Conservation (phyloP, 352 stramenopile species). For the Globisporangium uncinulatum region DNA sequence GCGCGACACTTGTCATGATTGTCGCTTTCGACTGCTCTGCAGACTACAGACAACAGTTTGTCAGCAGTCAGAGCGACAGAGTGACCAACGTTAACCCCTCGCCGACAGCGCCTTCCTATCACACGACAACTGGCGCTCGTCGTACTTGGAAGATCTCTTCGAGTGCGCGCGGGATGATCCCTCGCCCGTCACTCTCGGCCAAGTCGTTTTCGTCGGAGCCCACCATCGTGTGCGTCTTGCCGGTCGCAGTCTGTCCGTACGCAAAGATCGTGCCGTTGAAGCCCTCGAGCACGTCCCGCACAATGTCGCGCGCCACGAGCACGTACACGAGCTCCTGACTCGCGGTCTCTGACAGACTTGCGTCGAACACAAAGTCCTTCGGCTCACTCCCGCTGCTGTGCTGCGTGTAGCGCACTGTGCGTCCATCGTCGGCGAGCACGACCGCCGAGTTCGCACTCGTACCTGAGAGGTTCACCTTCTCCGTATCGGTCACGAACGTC, state of each 20-base stretch:
- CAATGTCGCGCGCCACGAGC: conserved; percentile 38
- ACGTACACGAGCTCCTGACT: conserved; percentile 50
- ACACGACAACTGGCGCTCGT: not conserved
- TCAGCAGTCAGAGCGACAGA: not conserved
- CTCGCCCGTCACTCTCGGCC: conserved; percentile 26
- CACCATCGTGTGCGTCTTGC: conserved; percentile 73
- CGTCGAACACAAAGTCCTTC: conserved; percentile 60
- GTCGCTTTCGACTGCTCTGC: conserved; percentile 23
- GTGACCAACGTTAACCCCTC: no score
- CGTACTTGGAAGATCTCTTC: conserved; percentile 51
- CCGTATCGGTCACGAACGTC: conserved; percentile 71
- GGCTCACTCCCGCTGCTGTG: conserved; percentile 19
- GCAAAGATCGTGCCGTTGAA: conserved; percentile 68
- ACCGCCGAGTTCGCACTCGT: conserved; percentile 17
- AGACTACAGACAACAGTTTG: not conserved
- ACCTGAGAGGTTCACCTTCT: conserved; percentile 10
- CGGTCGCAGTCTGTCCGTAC: conserved; percentile 60
- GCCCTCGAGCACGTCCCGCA: conserved; percentile 56
- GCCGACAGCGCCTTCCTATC: no score
- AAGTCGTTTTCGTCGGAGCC: conserved; percentile 26
- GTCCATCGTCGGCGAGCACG: conserved; percentile 22
- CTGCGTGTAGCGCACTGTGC: conserved; percentile 24
- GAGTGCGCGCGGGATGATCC: conserved; percentile 56
- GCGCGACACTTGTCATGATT: conserved; percentile 37
- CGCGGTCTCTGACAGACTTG: conserved; percentile 29